Conservation (phyloP, 2,329 filamentous ascomycete genomes). For the Penicillium sclerotigenum region DNA sequence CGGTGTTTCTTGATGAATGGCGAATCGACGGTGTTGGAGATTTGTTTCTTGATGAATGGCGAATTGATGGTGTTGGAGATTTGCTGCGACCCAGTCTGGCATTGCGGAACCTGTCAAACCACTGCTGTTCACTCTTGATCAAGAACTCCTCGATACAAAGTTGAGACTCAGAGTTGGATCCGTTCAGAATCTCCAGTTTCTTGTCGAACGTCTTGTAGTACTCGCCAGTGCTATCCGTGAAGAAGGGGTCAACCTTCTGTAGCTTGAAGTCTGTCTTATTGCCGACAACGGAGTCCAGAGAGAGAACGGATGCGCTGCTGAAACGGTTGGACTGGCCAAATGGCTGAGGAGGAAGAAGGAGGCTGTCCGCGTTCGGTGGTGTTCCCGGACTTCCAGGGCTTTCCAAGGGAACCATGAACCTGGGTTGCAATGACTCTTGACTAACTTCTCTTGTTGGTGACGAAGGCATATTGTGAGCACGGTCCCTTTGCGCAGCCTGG, state of each 20-base stretch:
- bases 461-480: conserved; percentile 4
- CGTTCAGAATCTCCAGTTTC: conserved; percentile 54
- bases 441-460: conserved; percentile 14
- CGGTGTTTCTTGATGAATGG: conserved; percentile 29
- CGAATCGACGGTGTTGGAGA: conserved; percentile 39
- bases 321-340: conserved; percentile 32
- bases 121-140: conserved; percentile 64
- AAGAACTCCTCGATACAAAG: conserved; percentile 65
- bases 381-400: conserved; percentile 28
- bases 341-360: conserved; percentile 30
- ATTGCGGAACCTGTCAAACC: conserved; percentile 59
- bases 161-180: conserved; percentile 55
- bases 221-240: conserved; percentile 61
- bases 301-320: conserved; percentile 50
- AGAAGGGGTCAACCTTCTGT: conserved; percentile 66
- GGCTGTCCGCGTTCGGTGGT: conserved; percentile 30
- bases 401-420: conserved; percentile 19
- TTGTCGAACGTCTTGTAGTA: conserved; percentile 59
- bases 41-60: conserved; percentile 34
- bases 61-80: conserved; percentile 38
- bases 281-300: conserved; percentile 56
- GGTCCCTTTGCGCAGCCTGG: conserved; percentile 21
- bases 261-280: conserved; percentile 61
- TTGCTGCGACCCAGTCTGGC: conserved; percentile 55
- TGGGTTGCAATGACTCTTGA: conserved; percentile 23